Base-by-base conservation (phyloP, 768 basidiomycete genomes). In the Amanita exitialis region DNA sequence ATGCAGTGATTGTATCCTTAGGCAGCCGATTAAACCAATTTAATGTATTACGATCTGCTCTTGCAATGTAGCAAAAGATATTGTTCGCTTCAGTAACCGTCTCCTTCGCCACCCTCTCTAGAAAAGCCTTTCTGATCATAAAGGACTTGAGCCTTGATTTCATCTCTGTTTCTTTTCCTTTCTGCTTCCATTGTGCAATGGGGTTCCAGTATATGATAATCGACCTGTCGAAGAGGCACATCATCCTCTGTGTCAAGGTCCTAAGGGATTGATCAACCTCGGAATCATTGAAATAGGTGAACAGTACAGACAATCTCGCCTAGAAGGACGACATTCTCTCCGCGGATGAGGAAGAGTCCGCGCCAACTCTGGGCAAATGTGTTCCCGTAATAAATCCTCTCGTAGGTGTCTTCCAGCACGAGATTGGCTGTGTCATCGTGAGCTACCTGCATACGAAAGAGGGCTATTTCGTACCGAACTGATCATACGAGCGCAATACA, bases 291-390 rank as follows among this genome's bases (percentile, higher is more conserved):
- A 43, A 28, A 53, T 46, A 56, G 32, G 13, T 7, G 13, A 23
- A 30, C 34, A 35, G 8, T 18, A 78, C 90, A 64, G 60, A 95
- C 96, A 55, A 99, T 89, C 76, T 99, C 96, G 34, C 96, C 96
- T 18, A 98, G 71, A 54, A 97, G 69, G 30, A 98, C 96, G 13
- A 99, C 96, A 64, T 99, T 99, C 74, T 99, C 96, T 44, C 96
- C 96, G 49, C 96, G 82, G 58, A 99, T 93, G 56, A 98, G 78
- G 68, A 90, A 93, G 25, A 99, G 77, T 3, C 94, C 95, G 54
- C 83, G 79, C 72, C 83, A 86, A 58, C 77, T 81, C 62, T 98
- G 92, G 12, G 91, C 93, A 64, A 85, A 97, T 45, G 83, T 79
- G 61, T 84, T 81, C 50, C 80, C 86, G 61, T 94, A 86, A 69